These are phyloP conservation scores for Salvia miltiorrhiza DNA, from an alignment of 257 asterid genomes.

Conservation along the genomic window DNA sequence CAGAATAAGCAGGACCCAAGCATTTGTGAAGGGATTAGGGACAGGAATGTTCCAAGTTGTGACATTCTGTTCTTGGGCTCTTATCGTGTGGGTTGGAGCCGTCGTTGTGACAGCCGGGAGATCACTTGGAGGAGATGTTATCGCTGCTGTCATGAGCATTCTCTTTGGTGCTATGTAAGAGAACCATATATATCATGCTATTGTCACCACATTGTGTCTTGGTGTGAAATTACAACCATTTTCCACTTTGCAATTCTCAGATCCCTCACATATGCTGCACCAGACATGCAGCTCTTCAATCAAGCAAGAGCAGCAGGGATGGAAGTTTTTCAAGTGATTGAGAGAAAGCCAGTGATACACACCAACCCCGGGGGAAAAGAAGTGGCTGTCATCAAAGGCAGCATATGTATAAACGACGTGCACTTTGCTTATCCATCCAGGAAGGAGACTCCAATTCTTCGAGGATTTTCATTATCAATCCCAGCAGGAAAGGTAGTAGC, in stretches of 20 bases:
- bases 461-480: constrained; percentile 71
- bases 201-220: too few relatives aligned
- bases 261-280: constrained; percentile 87
- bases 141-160: constrained; percentile 90
- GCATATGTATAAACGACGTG: constrained; percentile 51
- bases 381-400: constrained; percentile 45
- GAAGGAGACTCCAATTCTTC: constrained; percentile 47
- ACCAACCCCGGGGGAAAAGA: constrained; percentile 36
- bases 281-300: constrained; percentile 80
- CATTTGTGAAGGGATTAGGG: constrained; percentile 72
- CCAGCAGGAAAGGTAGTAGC: constrained; percentile 83
- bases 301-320: constrained; percentile 89
- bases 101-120: constrained; percentile 54
- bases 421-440: constrained; percentile 74
- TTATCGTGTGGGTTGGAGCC: constrained; percentile 87
- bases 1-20: constrained; percentile 49
- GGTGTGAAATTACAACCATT: neutral
- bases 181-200: too few relatives aligned
- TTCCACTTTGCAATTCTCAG: constrained; percentile 34
- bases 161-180: constrained; percentile 92
- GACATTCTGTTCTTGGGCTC: constrained; percentile 80
- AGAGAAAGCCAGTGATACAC: constrained; percentile 60
- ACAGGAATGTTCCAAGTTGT: constrained; percentile 81
- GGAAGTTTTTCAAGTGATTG: constrained; percentile 66
- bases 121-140: constrained; percentile 73